Evolutionary conservation across 2,329 filamentous ascomycete species (phyloP), one percentile per base, ranked within the genome.

Genomic region (Aspergillus latus): DNA sequence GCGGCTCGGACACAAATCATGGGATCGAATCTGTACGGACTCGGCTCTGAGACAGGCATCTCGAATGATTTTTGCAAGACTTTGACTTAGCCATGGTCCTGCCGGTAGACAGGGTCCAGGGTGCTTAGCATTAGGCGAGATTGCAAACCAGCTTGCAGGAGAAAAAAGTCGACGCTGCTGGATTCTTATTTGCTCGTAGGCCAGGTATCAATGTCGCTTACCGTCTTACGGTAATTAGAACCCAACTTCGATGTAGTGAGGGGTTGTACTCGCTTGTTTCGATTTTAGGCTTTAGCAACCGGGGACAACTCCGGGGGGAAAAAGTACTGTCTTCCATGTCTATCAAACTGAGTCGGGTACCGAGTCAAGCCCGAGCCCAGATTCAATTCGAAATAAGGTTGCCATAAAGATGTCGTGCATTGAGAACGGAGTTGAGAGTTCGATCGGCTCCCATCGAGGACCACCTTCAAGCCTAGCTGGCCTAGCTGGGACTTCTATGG

Each of bases 21-120:
- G 30, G 10, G 13, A 40, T 53, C 28, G 7, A 52, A 52, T 46
- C 32, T 26, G 49, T 44, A 37, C 32, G 43, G 32, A 39, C n/a
- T 30, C 34, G 50, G 45, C 34, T 52, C 32, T 52, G 34, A 26
- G 50, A 34, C 16, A 42, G 21, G 34, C n/a, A 34, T 34, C 44
- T 36, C n/a, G 44, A 47, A 15, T 13, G 11, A 40, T 15, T 40
- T n/a, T 10, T 42, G 29, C 42, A 52, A 50, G 40, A 51, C 52
- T 55, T 56, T 59, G 52, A 52, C 57, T 62, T 54, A 45, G 57
- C 56, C 43, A 53, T 57, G 55, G 57, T 50, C 29, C 55, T 59
- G 59, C 57, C 56, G 57, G 54, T 59, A 48, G 52, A 59, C 59
- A 63, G 56, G 61, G 61, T 63, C 61, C 43, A 52, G 61, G 61